Conservation (phyloP, 768 basidiomycete species). For the Boletus rex-veris region DNA sequence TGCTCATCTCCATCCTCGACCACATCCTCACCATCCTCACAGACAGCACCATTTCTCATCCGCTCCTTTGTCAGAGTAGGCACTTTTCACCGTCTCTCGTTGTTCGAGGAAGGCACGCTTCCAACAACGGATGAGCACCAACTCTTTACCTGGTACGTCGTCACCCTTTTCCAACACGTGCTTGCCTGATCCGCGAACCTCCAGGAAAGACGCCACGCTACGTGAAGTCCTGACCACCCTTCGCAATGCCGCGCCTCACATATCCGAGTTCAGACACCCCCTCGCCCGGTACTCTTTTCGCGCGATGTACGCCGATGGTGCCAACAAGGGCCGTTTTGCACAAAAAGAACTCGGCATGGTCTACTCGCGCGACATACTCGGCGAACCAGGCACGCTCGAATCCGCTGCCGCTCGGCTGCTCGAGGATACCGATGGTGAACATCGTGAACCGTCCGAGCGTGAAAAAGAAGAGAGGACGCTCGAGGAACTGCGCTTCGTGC, state of each 20-base stretch:
- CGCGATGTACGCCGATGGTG: conserved; percentile 72
- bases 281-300: conserved; percentile 80
- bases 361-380: conserved; percentile 80
- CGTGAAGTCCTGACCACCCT: conserved; percentile 76
- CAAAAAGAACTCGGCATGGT: conserved; percentile 80
- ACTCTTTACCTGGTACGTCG: conserved; percentile 69
- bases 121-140: conserved; percentile 82
- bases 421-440: conserved; percentile 43
- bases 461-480: conserved; percentile 67
- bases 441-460: conserved; percentile 36
- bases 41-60: conserved; percentile 82
- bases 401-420: conserved; percentile 57
- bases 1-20: not conserved
- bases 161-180: not conserved
- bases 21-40: not conserved
- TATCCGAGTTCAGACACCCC: conserved; percentile 74
- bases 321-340: conserved; percentile 65
- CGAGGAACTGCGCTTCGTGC: conserved; percentile 75
- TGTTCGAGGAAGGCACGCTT: conserved; percentile 75
- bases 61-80: conserved; percentile 82
- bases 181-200: not conserved
- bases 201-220: conserved; percentile 80
- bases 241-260: conserved; percentile 63
- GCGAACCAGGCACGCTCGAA: conserved; percentile 66
- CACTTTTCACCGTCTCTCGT: conserved; percentile 64